These are phyloP conservation scores for Suhomyces wounanorum DNA, from an alignment of 1,139 yeast genomes.

Conservation along the genomic window DNA sequence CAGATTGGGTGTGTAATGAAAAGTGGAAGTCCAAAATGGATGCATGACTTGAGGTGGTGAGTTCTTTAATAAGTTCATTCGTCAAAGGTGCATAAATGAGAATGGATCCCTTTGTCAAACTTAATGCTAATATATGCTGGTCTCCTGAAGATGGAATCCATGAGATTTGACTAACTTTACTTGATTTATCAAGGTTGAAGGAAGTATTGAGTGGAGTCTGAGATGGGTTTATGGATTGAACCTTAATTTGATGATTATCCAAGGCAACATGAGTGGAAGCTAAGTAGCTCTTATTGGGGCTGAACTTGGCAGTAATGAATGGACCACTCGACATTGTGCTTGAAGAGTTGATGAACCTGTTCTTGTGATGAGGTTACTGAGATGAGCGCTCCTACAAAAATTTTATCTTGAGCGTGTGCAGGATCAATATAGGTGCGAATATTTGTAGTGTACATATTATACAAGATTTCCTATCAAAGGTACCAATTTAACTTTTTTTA, in stretches of 20 bases:
- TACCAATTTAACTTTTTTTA: constrained; percentile 6
- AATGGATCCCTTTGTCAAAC: constrained; percentile 66
- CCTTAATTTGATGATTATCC: constrained; percentile 72
- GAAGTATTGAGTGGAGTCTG: constrained; percentile 41
- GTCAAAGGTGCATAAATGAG: constrained; percentile 69
- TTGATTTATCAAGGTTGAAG: constrained; percentile 57
- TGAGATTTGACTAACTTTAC: constrained; percentile 50
- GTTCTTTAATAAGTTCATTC: constrained; percentile 54
- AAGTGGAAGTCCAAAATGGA: constrained; percentile 57
- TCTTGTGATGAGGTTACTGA: constrained; percentile 1
- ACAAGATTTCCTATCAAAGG: constrained; percentile 4
- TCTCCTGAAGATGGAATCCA: constrained; percentile 52
- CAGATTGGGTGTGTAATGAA: constrained; percentile 42
- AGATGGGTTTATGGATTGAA: constrained; percentile 51
- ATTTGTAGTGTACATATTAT: constrained; percentile 1
- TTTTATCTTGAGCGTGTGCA: constrained; percentile 9
- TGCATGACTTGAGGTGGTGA: constrained; percentile 52
- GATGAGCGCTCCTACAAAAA: constrained; percentile 12
- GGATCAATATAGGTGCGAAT: background rate
- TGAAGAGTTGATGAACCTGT: constrained; percentile 1
- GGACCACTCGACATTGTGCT: constrained; percentile 19
- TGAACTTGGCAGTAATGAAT: constrained; percentile 46
- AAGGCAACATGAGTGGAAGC: constrained; percentile 72
- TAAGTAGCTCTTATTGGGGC: constrained; percentile 57
- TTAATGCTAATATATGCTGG: constrained; percentile 56